Percentiles rank a stretch among this genome's conserved stretches.
Conservation (phyloP, 2,329 filamentous ascomycete species). For the Zymoseptoria pseudotritici region DNA sequence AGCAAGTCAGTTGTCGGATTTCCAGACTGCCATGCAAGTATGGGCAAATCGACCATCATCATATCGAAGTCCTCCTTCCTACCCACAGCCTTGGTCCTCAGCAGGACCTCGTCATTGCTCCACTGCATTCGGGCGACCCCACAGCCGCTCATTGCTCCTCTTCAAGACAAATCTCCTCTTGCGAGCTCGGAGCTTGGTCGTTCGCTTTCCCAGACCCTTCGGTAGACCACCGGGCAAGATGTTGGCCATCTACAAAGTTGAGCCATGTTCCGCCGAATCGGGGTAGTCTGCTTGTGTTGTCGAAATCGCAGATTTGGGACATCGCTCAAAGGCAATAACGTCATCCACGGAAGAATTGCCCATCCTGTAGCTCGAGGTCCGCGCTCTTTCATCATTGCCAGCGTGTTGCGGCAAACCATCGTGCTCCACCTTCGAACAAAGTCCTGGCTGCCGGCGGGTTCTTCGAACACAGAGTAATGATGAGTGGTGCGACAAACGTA, state of each 20-base stretch:
- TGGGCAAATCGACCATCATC: too few species aligned
- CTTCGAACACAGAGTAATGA: conserved; percentile 79
- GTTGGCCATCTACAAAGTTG: background rate
- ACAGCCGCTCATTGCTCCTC: too few species aligned
- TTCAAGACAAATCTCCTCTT: background rate
- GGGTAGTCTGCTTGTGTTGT: background rate
- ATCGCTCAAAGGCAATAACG: conserved; percentile 2
- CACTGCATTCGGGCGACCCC: background rate
- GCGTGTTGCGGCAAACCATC: conserved; percentile 80
- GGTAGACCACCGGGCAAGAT: background rate
- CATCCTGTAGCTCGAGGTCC: conserved; percentile 53
- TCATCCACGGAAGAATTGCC: conserved; percentile 11
- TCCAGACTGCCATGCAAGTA: too few species aligned
- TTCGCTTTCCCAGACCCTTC: background rate
- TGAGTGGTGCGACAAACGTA: conserved; percentile 87
- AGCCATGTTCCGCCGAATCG: background rate
- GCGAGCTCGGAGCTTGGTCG: background rate
- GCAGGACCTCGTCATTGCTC: background rate
- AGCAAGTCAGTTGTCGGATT: background rate
- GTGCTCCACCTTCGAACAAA: conserved; percentile 86
- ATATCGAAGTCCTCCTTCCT: background rate
- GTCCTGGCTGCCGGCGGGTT: conserved; percentile 72
- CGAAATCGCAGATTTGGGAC: background rate
- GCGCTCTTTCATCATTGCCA: conserved; percentile 87
- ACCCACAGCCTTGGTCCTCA: background rate